phyloP scores from a whole-genome alignment of 495 filamentous ascomycete species.

The Patellaria atrata region DNA sequence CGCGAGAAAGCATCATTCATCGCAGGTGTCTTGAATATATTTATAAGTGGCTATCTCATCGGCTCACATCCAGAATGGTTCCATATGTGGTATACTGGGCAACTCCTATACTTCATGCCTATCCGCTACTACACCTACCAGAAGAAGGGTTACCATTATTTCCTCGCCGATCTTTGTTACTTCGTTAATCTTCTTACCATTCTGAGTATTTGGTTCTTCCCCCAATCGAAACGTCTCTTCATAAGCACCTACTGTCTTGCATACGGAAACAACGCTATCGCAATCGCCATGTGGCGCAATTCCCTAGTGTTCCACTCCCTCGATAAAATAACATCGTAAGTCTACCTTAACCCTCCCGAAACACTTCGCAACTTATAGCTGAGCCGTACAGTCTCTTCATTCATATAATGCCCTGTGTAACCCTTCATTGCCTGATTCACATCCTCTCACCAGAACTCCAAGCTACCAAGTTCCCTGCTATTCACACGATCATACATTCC shows the following conservation, averaged over 20 bases:
- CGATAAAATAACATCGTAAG: slow-evolving; percentile 80
- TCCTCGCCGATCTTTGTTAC: slow-evolving; percentile 92
- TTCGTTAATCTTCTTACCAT: slow-evolving; percentile 85
- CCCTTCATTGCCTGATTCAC: slow-evolving; percentile 84
- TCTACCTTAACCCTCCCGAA: slow-evolving; percentile 1
- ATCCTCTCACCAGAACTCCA: slow-evolving; percentile 51
- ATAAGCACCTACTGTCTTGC: slow-evolving; percentile 87
- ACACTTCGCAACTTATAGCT: not conserved
- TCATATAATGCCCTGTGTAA: slow-evolving; percentile 94
- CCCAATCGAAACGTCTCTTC: slow-evolving; percentile 77
- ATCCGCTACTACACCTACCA: slow-evolving; percentile 86
- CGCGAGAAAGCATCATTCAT: slow-evolving; percentile 96
- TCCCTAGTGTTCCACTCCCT: slow-evolving; percentile 95
- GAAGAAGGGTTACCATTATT: slow-evolving; percentile 86
- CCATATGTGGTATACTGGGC: slow-evolving; percentile 73
- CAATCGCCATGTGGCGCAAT: slow-evolving; percentile 99
- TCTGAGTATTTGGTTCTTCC: slow-evolving; percentile 80
- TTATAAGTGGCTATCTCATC: slow-evolving; percentile 87
- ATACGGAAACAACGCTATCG: slow-evolving; percentile 90
- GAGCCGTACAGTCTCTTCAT: slow-evolving; percentile 62
- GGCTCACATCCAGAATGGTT: slow-evolving; percentile 76
- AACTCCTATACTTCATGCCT: slow-evolving; percentile 78
- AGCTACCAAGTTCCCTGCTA: slow-evolving; percentile 64
- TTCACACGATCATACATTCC: slow-evolving; percentile 68
- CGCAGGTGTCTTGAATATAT: slow-evolving; percentile 88